Evolutionary conservation across 2,329 filamentous ascomycete genomes (phyloP), one percentile per base, ranked within the genome.

Genomic region (Xylariaceae sp.): DNA sequence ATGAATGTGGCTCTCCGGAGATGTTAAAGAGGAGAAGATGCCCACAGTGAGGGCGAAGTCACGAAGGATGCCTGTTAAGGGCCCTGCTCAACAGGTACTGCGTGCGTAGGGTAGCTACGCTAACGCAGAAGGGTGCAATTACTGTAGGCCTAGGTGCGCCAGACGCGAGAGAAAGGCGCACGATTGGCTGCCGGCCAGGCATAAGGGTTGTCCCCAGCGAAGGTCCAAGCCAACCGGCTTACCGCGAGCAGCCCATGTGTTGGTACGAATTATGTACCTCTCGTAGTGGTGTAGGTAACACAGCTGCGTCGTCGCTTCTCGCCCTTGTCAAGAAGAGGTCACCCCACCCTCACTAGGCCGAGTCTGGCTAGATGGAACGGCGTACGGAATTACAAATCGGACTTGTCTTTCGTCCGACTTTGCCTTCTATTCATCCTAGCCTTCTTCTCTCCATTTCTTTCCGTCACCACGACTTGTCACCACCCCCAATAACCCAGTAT

Each of bases 371-470:
- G 69, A 34, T 9, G 9, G 11, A 51, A 45, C 42, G 42, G 49
- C 49, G 11, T 35, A 51, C 23, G 49, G 23, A 51, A 68, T 71
- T 71, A 71, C 68, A 71, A 71, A 71, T 71, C 68, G 65, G 66
- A 70, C 69, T 69, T 65, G 48, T 58, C 59, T 62, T 67, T 65
- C 68, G 64, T 58, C 63, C 48, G 48, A 50, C 49, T 51, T 35
- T 35, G 49, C 67, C 66, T 66, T 42, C 37, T 9, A 42, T 42
- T 42, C 23, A 30, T 30, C 23, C 37, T 42, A 42, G 37, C 37
- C 37, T 42, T 42, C 37, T 68, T 70, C 68, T 68, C 67, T 70
- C 60, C 55, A 67, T 63, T 72, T 72, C 70, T 66, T 65, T 68
- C 67, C 60, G 52, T 47, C 53, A 42, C 48, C 45, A 39, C 50